Base-by-base conservation (phyloP, 2,329 filamentous ascomycete species). In the Monilinia fructicola region DNA sequence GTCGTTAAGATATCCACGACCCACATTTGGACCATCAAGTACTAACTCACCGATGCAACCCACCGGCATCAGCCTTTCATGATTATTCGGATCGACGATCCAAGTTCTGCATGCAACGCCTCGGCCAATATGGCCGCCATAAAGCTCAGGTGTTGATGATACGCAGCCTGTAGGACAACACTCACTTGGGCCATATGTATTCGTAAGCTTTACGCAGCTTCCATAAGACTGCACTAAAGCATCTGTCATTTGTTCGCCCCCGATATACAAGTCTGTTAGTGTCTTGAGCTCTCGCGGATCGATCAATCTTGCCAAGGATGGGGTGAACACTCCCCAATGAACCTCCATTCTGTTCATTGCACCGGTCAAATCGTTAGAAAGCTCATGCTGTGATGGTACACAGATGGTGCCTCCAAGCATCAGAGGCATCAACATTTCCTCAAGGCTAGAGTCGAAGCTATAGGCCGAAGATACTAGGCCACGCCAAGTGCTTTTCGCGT, bases 1-100 rank as follows among this genome's bases (percentile, higher is more conserved):
- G 65, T 87, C 83, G 59, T 82, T 82, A 23, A 87, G 76, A 67
- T 89, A 89, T 38, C 85, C 86, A 42, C 83, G 78, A 11, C 85
- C 86, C 3, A 89, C 83, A n/a, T 85, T 81, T 1, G 85, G 84
- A 0, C 78, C 78, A 66, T 82, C 81, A 0, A 83, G 73, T 74
- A 78, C 78, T 2, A 78, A 74, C 68, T 78, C 77, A 12, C 77
- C 77, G 40, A 73, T 67, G 16, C 76, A 78, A 7, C 79, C 79
- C 11, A 82, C 78, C 0, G 80, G 80, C 0, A 77, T 74, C 0
- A 56, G 28, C 9, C 40, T n/a, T 40, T 50, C 31, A 23, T 67
- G 31, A 3, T 64, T 48, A 16, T 31, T 23, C n/a, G 58, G 40
- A 52, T 62, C 58, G 11, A 62, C 58, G 48, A 62, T 62, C 58